A percentile compares a stretch with the other conserved stretches of the same genome.
Conservation (phyloP, 176 grass and related monocot genomes). For the Aegilops tauschii region DNA sequence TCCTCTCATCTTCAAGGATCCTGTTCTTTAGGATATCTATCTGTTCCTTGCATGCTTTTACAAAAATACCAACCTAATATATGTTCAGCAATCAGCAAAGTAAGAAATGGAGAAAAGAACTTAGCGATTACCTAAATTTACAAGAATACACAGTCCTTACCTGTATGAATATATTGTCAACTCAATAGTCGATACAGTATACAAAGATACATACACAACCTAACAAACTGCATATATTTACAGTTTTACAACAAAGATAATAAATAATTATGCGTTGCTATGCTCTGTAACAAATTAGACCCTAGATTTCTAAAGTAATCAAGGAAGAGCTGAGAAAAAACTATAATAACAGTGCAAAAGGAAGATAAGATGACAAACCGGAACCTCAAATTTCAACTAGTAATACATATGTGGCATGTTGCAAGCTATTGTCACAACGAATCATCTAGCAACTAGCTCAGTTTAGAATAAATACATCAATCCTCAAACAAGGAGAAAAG, state of each 20-base stretch:
- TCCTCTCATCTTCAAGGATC: slow-evolving; percentile 71
- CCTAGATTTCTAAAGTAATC: neutral
- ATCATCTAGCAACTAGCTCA: neutral
- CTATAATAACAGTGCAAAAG: neutral
- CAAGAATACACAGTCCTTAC: neutral
- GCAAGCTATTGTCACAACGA: neutral
- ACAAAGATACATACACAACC: neutral
- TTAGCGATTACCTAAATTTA: neutral
- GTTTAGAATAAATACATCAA: neutral
- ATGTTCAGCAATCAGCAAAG: slow-evolving; percentile 31
- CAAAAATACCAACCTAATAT: slow-evolving; percentile 75
- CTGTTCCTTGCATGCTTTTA: slow-evolving; percentile 96
- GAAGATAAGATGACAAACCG: neutral
- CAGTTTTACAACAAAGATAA: neutral
- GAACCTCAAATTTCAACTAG: neutral
- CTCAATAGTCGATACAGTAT: neutral
- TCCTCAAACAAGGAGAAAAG: neutral
- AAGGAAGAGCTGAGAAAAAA: neutral
- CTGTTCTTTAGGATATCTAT: slow-evolving; percentile 94
- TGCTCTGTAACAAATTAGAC: neutral
- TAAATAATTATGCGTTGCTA: neutral
- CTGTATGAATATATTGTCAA: slow-evolving; percentile 2
- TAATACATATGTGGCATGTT: neutral
- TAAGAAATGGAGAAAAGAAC: neutral
- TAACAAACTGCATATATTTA: neutral